Base-by-base conservation (phyloP, 768 basidiomycete species). In the Trametes cubensis region DNA sequence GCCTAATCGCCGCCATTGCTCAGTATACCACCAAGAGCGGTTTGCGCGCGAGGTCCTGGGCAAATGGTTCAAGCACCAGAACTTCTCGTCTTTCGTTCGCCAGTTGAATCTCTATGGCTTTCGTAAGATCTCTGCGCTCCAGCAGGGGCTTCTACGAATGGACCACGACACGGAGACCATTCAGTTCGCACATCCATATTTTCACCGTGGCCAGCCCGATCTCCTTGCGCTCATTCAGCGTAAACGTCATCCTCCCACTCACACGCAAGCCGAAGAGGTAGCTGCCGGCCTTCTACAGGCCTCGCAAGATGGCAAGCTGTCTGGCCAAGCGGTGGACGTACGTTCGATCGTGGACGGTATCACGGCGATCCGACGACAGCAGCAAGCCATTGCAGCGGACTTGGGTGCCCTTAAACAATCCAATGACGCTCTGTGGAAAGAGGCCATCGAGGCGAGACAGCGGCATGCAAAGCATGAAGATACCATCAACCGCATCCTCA, bases 81-180 rank as follows among this genome's bases (percentile, higher is more conserved):
- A 96, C 73, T 98, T 97, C 76, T 84, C 85, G 63, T 91, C 89
- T 26, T 97, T 97, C 69, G 94, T 95, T n/a, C 83, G 94, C 11
- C 94, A 97, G 71, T 81, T 95, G 64, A 97, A 95, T 80, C 94
- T 95, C 90, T 97, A 95, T 74, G 92, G 92, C 56, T 94, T 95
- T 73, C 91, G 92, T 81, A 90, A 91, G 78, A 92, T 98, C 46
- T 94, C 95, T 0, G 94, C 98, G 70, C 85, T 98, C 25, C 95
- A 96, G 70, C 92, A 96, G 73, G 95, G 95, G 40, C 94, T 94
- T n/a, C 81, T 98, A 61, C 89, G 87, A 68, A 84, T 85, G 72
- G 92, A 95, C 56, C 80, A 83, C 50, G 89, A 89, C 62, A 85
- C 83, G 34, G 93, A 95, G 70, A 83, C 87, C 53, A 92, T 89